A percentile compares a stretch with the other conserved stretches of the same genome.
These are phyloP conservation scores for Euclidium syriacum DNA, from an alignment of 345 rosid genomes.

Conservation along the genomic window DNA sequence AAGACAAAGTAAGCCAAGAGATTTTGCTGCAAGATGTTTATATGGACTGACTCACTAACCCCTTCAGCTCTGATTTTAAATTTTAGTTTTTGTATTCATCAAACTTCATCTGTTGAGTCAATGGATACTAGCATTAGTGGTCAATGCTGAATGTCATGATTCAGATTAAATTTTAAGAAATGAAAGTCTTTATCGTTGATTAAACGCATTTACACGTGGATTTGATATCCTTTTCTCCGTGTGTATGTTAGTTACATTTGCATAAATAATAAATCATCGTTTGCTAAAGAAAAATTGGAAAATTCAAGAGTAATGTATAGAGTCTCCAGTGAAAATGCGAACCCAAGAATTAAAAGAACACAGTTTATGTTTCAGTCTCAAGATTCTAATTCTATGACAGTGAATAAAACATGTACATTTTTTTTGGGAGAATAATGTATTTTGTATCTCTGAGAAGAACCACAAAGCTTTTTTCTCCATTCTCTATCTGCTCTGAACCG, in stretches of 20 bases:
- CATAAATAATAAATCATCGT: not conserved
- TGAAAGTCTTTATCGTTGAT: too few species aligned
- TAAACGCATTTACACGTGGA: too few species aligned
- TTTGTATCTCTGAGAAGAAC: not conserved
- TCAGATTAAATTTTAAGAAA: too few species aligned
- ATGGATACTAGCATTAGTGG: too few species aligned
- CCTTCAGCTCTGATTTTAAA: too few species aligned
- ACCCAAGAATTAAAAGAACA: not conserved
- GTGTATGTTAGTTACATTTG: not conserved
- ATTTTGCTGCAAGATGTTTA: too few species aligned
- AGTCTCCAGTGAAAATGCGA: not conserved
- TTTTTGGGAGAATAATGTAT: not conserved
- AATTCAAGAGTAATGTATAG: not conserved
- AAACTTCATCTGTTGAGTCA: too few species aligned
- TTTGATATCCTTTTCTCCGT: not conserved
- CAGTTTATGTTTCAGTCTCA: not conserved
- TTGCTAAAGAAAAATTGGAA: not conserved
- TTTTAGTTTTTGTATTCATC: too few species aligned
- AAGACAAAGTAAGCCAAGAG: too few species aligned
- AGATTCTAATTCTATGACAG: conserved; percentile 12
- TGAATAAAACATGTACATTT: conserved; percentile 20
- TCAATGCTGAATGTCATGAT: too few species aligned
- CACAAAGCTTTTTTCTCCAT: not conserved
- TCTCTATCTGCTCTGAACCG: conserved; percentile 1
- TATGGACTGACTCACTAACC: too few species aligned